Base-by-base conservation (phyloP, 768 basidiomycete genomes). In the Lactifluus volemus region DNA sequence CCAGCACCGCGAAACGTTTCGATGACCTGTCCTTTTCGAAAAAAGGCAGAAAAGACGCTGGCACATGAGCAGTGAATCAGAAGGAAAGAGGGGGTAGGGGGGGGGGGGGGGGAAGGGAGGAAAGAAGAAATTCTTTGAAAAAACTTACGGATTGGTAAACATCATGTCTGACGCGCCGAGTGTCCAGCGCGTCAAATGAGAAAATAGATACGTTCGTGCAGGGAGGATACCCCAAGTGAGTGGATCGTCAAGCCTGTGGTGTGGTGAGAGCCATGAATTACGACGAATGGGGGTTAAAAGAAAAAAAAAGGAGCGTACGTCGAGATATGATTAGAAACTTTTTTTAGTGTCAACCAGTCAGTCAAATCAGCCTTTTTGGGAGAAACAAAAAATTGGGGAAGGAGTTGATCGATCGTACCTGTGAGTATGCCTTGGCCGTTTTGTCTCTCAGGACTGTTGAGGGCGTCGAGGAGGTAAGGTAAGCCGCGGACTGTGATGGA, bases 241-340 rank as follows among this genome's bases (percentile, higher is more conserved):
- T 2, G 90, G 89, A 67, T 92, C 90, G 68, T 93, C 91, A 54
- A 91, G 77, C 21, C 89, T 93, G 68, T 25, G n/a, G n/a, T n/a
- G n/a, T 25, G 25, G 25, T 42, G 12, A 12, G 38, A 11, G 8
- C 38, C 9, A 25, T 25, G 1, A 25, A 25, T 25, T 25, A 25
- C 25, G 25, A 25, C 25, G 25, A n/a, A 25, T 11, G 38, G 38
- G 38, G 0, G 0, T 5, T 38, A 3, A 38, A 38, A 38, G 3
- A 7, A 38, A 36, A 7, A 38, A 11, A 10, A 10, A 11, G 38
- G 3, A 38, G 38, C 85, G 58, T 70, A 93, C 86, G 92, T 94
- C 53, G 95, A 97, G 57, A 95, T 84, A 70, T 98, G 95, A 72
- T 98, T 98, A 59, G 88, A 84, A 50, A 97, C 94, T 96, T 30